phyloP scores from a whole-genome alignment of 495 filamentous ascomycete genomes.

The Astrocystis sublimbata region DNA sequence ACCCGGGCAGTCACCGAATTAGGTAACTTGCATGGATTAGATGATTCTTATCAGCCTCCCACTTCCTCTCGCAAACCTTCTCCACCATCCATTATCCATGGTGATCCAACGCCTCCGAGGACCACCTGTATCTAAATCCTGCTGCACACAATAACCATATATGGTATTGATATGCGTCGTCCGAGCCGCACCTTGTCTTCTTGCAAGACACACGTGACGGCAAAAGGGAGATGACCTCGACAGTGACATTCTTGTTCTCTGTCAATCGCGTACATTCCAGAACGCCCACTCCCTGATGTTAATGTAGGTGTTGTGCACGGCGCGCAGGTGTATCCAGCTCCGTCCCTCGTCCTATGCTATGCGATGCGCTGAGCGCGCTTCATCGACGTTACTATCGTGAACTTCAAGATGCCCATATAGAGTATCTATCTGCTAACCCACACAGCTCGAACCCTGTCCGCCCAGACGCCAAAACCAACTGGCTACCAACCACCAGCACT shows the following conservation, averaged over 20 bases:
- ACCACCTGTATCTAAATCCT: neutral
- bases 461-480: neutral
- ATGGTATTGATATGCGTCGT: neutral
- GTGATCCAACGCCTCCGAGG: neutral
- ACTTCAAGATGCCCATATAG: too few species aligned
- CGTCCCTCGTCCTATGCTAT: neutral
- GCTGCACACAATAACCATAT: neutral
- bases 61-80: too few species aligned
- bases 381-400: neutral
- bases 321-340: neutral
- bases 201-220: slow-evolving; percentile 4
- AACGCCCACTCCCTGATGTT: neutral
- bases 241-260: neutral
- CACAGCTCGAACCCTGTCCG: neutral
- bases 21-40: too few species aligned
- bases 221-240: too few species aligned
- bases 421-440: too few species aligned
- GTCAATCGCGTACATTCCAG: neutral
- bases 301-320: neutral
- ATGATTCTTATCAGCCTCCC: too few species aligned
- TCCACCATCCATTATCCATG: neutral
- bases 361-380: neutral
- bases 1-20: too few species aligned
- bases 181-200: neutral
- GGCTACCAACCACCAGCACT: neutral